These are phyloP conservation scores for Leccinum solheimii DNA, from an alignment of 1,284 basidiomycete genomes.

Conservation along the genomic window DNA sequence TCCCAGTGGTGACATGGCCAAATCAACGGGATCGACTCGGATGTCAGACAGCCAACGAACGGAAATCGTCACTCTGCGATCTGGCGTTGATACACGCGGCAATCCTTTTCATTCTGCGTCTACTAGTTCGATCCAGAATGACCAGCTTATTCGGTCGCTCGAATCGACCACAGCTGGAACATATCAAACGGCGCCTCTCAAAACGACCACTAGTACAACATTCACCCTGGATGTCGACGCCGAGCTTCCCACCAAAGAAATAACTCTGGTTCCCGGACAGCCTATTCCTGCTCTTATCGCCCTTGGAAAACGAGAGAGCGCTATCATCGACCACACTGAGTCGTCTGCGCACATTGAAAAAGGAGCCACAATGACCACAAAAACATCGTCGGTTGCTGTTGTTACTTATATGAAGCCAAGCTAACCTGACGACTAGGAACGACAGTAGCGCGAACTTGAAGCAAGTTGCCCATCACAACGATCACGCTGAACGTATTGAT, in stretches of 20 bases:
- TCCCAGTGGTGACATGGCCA: constrained; percentile 1
- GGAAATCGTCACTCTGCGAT: not conserved
- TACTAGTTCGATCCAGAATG: not conserved
- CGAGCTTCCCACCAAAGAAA: not conserved
- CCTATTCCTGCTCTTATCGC: not conserved
- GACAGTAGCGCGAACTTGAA: not conserved
- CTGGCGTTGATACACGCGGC: not conserved
- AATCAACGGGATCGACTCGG: not conserved
- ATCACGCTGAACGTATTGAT: not conserved
- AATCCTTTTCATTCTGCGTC: not conserved
- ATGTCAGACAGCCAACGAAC: not conserved
- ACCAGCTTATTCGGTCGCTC: not conserved
- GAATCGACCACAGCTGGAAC: not conserved
- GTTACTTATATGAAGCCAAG: not conserved
- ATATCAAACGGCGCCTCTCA: not conserved
- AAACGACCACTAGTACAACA: not conserved
- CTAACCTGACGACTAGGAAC: constrained; percentile 8
- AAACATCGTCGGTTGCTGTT: constrained; percentile 5
- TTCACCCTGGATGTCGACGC: not conserved
- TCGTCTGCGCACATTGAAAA: not conserved
- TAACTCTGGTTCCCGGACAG: not conserved
- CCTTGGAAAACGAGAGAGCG: not conserved
- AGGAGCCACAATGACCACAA: not conserved
- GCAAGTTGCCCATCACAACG: too few species aligned
- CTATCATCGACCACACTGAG: not conserved